Conservation (phyloP, 192 early-diverging fungal genomes). For the Backusella sp. region DNA sequence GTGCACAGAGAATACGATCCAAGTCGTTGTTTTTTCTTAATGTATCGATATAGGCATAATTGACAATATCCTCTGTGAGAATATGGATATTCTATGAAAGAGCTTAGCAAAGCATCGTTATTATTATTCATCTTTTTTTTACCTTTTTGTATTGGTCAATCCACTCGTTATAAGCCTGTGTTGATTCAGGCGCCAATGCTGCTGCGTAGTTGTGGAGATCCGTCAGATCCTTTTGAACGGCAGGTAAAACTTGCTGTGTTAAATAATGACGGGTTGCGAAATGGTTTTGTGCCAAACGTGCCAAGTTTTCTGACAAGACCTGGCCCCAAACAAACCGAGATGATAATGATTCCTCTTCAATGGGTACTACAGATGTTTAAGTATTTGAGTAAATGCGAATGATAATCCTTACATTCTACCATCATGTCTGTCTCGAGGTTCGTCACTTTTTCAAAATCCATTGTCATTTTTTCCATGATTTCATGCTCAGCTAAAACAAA, state of each 20-base stretch:
- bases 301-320: conserved; percentile 64
- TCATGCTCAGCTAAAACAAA: conserved; percentile 17
- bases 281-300: conserved; percentile 55
- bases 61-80: conserved; percentile 38
- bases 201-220: conserved; percentile 33
- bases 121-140: background rate
- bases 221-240: conserved; percentile 50
- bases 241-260: conserved; percentile 51
- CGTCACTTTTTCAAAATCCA: conserved; percentile 47
- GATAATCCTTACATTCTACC: conserved; percentile 24
- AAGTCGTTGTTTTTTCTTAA: conserved; percentile 56
- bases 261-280: conserved; percentile 65
- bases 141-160: background rate
- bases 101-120: background rate
- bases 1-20: conserved; percentile 42
- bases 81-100: background rate
- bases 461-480: conserved; percentile 33
- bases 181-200: background rate
- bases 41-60: conserved; percentile 49
- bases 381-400: too few relatives aligned
- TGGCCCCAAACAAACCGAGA: conserved; percentile 64
- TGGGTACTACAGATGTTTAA: conserved; percentile 14
- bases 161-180: background rate
- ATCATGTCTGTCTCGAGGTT: conserved; percentile 51
- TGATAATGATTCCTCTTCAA: conserved; percentile 51